Evolutionary conservation across 2,329 filamentous ascomycete species (phyloP).

Genomic region (Westerdykella ornata): DNA sequence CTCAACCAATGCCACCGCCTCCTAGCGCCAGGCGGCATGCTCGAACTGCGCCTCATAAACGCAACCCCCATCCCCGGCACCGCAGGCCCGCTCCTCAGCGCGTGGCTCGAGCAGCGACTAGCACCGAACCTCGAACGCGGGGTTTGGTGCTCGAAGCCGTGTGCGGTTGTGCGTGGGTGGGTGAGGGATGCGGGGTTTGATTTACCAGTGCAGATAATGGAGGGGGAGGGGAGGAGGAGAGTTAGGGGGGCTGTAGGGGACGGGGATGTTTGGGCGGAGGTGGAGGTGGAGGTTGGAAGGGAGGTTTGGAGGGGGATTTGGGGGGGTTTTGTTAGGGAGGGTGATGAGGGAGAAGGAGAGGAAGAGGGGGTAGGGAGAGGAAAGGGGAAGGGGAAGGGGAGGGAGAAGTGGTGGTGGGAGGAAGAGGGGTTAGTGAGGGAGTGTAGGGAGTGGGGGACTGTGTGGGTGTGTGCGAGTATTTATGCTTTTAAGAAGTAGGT

Average conservation of each 20-base stretch:
- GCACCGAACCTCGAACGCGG: constrained; percentile 53
- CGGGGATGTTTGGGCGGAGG: constrained; percentile 22
- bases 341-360: constrained; percentile 13
- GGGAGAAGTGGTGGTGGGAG: constrained; percentile 37
- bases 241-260: constrained; percentile 28
- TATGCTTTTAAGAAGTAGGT: constrained; percentile 28
- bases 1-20: constrained; percentile 53
- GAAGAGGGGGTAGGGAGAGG: constrained; percentile 31
- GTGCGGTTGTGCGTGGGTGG: constrained; percentile 53
- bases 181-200: constrained; percentile 50
- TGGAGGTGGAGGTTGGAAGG: constrained; percentile 23
- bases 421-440: constrained; percentile 33
- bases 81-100: constrained; percentile 51
- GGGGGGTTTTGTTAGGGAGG: constrained; percentile 32
- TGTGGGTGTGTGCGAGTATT: constrained; percentile 35
- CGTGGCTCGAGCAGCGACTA: constrained; percentile 58
- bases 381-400: constrained; percentile 4
- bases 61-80: constrained; percentile 52
- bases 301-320: constrained; percentile 38
- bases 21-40: constrained; percentile 49
- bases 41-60: constrained; percentile 58
- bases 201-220: constrained; percentile 10
- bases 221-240: constrained; percentile 18
- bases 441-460: constrained; percentile 30
- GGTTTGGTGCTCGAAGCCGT: constrained; percentile 56